phyloP scores from a whole-genome alignment of 2,329 filamentous ascomycete genomes.

The Atkinsonella hypoxylon region DNA sequence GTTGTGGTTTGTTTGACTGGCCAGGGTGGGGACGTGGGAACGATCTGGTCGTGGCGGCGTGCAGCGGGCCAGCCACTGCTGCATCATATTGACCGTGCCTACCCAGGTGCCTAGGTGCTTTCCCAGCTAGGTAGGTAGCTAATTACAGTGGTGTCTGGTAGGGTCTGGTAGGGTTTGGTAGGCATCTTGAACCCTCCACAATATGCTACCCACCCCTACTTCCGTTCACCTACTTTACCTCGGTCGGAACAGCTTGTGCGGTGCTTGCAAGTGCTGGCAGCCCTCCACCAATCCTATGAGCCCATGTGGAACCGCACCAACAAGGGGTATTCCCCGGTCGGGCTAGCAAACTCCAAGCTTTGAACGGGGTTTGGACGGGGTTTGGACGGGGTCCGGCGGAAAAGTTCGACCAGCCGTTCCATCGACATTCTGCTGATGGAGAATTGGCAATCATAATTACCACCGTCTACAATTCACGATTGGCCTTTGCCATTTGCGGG shows the following conservation, averaged over 20 bases:
- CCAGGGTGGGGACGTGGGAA: background rate
- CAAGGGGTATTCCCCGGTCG: constrained; percentile 3
- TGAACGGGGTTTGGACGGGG: no score
- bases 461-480: background rate
- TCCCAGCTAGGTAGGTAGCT: no score
- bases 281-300: constrained; percentile 15
- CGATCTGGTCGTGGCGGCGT: background rate
- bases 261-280: background rate
- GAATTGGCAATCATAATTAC: background rate
- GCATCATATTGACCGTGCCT: no score
- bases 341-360: background rate
- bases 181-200: no score
- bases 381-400: constrained; percentile 7
- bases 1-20: no score
- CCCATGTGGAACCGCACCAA: constrained; percentile 11
- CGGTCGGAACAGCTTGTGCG: background rate
- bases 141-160: no score
- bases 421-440: background rate
- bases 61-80: no score
- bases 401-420: constrained; percentile 11
- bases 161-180: no score
- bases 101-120: no score
- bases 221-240: background rate
- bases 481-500: background rate
- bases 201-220: no score